Percentiles rank a stretch among this genome's conserved stretches.
Evolutionary conservation across 1,139 yeast species (phyloP).

Genomic region (Geotrichum reessii): DNA sequence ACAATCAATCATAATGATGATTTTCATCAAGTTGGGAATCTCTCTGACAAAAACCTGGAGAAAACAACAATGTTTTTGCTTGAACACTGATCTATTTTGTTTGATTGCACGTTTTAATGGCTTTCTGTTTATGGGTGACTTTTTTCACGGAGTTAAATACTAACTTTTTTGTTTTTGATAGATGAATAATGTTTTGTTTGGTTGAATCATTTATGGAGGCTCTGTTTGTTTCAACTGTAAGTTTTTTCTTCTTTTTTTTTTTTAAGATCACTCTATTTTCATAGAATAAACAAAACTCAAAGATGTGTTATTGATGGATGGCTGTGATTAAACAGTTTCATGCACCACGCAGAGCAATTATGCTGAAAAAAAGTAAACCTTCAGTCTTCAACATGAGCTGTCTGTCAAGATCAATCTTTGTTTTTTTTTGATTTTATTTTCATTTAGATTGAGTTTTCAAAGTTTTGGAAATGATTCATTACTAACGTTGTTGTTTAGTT

Average conservation of each 20-base stretch:
- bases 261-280: not conserved
- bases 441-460: not conserved
- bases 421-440: too few species aligned
- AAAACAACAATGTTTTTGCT: conserved; percentile 24
- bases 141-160: not conserved
- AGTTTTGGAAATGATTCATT: too few species aligned
- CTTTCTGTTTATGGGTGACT: not conserved
- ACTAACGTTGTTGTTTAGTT: too few species aligned
- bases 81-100: conserved; percentile 27
- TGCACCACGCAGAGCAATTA: conserved; percentile 34
- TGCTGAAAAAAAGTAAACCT: conserved; percentile 28
- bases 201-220: not conserved
- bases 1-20: conserved; percentile 25
- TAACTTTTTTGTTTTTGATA: too few species aligned
- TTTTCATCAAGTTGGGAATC: conserved; percentile 36
- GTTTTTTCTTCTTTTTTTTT: not conserved
- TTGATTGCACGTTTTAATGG: not conserved
- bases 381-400: conserved; percentile 36
- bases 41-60: conserved; percentile 37
- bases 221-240: not conserved
- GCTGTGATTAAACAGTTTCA: conserved; percentile 34
- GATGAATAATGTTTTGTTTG: not conserved
- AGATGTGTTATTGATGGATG: not conserved
- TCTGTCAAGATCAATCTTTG: not conserved
- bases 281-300: not conserved